Percentiles rank a stretch among this genome's conserved stretches.
Evolutionary conservation across 2,329 filamentous ascomycete genomes (phyloP).

Genomic region (Alternaria dauci): DNA sequence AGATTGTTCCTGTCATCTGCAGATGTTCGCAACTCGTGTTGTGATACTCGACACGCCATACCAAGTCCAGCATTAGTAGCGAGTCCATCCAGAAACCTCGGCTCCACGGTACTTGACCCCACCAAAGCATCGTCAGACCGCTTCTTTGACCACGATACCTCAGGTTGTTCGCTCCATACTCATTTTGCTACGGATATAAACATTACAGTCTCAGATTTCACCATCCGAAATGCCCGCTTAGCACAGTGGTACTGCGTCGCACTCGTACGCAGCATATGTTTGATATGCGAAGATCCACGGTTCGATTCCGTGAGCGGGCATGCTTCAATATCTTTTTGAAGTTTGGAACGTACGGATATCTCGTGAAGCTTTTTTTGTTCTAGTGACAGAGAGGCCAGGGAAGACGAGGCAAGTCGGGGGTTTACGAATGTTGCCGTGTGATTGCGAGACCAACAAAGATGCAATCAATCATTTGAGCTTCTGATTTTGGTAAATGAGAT

Average conservation of each 20-base stretch:
- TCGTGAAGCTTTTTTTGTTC: not conserved
- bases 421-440: not conserved
- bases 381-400: not conserved
- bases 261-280: slow-evolving; percentile 17
- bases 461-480: not conserved
- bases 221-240: slow-evolving; percentile 12
- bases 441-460: not conserved
- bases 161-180: too few relatives aligned
- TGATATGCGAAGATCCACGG: slow-evolving; percentile 19
- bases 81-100: not conserved
- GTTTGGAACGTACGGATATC: not conserved
- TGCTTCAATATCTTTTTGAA: not conserved
- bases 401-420: not conserved
- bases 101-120: not conserved
- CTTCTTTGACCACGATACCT: not conserved
- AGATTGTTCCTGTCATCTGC: not conserved
- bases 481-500: not conserved
- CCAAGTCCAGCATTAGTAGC: not conserved
- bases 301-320: slow-evolving; percentile 18
- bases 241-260: slow-evolving; percentile 25
- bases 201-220: not conserved
- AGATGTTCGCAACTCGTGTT: not conserved
- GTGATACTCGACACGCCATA: not conserved
- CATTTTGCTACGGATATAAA: not conserved
- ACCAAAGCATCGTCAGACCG: not conserved